Percentiles rank a stretch among this genome's conserved stretches.
Evolutionary conservation across 257 asterid species (phyloP).

Genomic region (Plantago major): DNA sequence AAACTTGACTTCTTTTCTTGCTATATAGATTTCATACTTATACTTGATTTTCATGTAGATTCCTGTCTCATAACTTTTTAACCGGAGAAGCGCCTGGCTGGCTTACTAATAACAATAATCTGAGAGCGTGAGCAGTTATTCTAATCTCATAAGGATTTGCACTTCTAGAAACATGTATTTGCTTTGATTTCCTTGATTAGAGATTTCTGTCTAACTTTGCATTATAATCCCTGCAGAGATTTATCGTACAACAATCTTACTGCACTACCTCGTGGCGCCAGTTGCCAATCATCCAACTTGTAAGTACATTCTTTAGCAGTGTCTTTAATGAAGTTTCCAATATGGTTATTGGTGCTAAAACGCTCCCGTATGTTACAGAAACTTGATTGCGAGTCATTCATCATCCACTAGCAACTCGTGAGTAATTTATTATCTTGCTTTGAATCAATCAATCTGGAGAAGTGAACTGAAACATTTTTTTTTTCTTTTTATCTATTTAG

Average conservation of each 20-base stretch:
- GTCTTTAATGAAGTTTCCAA: constrained; percentile 5
- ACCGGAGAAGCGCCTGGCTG: constrained; percentile 64
- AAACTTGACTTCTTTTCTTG: constrained; percentile 2
- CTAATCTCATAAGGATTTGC: constrained; percentile 1
- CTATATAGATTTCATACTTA: background rate
- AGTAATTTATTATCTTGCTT: constrained; percentile 25
- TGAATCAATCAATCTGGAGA: constrained; percentile 9
- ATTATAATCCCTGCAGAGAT: constrained; percentile 65
- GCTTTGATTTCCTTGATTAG: background rate
- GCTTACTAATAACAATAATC: constrained; percentile 36
- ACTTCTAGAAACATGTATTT: background rate
- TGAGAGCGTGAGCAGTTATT: constrained; percentile 44
- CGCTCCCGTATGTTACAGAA: constrained; percentile 40
- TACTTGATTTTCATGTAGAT: constrained; percentile 38
- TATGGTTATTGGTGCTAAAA: constrained; percentile 16
- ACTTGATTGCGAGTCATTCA: constrained; percentile 70
- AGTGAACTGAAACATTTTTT: constrained; percentile 8
- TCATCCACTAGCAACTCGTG: constrained; percentile 48
- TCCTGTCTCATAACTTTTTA: constrained; percentile 63
- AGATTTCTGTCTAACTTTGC: background rate
- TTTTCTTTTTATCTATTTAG: background rate
- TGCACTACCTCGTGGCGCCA: constrained; percentile 13
- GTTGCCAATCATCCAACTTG: constrained; percentile 48
- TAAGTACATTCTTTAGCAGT: constrained; percentile 29
- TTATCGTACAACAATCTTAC: constrained; percentile 81